Conservation (phyloP, 2,329 filamentous ascomycete genomes). For the Didymella segeticola region DNA sequence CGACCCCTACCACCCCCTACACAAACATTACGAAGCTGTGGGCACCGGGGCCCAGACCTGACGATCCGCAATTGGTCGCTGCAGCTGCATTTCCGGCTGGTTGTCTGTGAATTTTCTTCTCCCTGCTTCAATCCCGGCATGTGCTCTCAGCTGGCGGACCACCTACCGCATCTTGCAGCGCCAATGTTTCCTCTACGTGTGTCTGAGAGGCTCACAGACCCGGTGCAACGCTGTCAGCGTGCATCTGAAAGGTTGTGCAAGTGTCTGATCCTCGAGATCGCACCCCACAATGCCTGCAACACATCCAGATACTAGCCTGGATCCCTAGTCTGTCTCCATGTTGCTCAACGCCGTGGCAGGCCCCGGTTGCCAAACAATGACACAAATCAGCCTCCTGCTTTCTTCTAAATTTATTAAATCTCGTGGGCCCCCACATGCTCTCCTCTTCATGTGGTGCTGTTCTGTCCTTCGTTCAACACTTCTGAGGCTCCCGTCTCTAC, state of each 20-base stretch:
- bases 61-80: constrained; percentile 30
- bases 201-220: constrained; percentile 22
- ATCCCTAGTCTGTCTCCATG: constrained; percentile 38
- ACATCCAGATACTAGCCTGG: constrained; percentile 37
- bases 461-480: constrained; percentile 34
- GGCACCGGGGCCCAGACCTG: constrained; percentile 20
- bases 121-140: constrained; percentile 21
- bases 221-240: constrained; percentile 32
- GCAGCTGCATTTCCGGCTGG: constrained; percentile 11
- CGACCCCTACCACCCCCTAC: constrained; percentile 28
- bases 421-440: constrained; percentile 40
- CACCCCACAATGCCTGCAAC: constrained; percentile 38
- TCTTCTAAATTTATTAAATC: constrained; percentile 44
- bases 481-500: constrained; percentile 28
- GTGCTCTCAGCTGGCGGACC: constrained; percentile 24
- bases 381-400: constrained; percentile 37
- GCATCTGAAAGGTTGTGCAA: constrained; percentile 35
- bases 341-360: constrained; percentile 42
- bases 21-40: constrained; percentile 26
- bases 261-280: constrained; percentile 32
- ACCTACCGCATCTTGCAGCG: constrained; percentile 33
- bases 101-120: constrained; percentile 20
- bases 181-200: constrained; percentile 34
- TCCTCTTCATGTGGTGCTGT: constrained; percentile 25
- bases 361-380: constrained; percentile 42